Percentiles rank a stretch among this genome's conserved stretches.
Conservation (phyloP, 495 filamentous ascomycete species). For the Hypoxylon subgilvum region DNA sequence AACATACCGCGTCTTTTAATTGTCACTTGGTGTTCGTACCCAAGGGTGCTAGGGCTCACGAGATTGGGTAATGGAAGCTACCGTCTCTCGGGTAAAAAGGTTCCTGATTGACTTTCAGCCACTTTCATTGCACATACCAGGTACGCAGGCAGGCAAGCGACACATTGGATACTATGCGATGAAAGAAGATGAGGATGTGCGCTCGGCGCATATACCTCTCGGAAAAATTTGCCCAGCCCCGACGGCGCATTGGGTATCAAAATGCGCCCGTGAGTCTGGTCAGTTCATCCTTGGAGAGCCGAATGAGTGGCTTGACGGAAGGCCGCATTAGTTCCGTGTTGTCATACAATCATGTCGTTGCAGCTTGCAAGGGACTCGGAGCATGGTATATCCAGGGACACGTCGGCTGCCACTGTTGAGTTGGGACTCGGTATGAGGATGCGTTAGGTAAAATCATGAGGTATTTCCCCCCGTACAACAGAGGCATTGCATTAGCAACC, state of each 20-base stretch:
- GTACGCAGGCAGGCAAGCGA: constrained; percentile 8
- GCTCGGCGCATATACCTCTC: too few species aligned
- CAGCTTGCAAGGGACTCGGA: neutral
- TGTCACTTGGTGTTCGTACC: neutral
- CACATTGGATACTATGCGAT: neutral
- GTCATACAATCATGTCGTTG: constrained; percentile 3
- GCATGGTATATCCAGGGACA: constrained; percentile 23
- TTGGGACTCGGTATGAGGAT: constrained; percentile 17
- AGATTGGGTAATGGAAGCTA: neutral
- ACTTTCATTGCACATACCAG: neutral
- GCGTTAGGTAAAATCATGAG: constrained; percentile 13
- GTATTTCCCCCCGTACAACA: neutral
- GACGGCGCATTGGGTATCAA: neutral
- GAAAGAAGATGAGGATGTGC: neutral
- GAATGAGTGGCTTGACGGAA: constrained; percentile 11
- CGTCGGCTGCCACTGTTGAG: constrained; percentile 1
- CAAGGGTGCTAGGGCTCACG: neutral
- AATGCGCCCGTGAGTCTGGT: neutral
- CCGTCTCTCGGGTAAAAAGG: neutral
- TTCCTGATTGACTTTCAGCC: neutral
- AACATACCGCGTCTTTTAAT: neutral
- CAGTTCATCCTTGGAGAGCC: neutral
- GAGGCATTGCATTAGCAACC: neutral
- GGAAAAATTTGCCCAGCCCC: neutral
- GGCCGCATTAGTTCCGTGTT: constrained; percentile 14